Base-by-base conservation (phyloP, 257 asterid genomes). In the Knoxia roxburghii region DNA sequence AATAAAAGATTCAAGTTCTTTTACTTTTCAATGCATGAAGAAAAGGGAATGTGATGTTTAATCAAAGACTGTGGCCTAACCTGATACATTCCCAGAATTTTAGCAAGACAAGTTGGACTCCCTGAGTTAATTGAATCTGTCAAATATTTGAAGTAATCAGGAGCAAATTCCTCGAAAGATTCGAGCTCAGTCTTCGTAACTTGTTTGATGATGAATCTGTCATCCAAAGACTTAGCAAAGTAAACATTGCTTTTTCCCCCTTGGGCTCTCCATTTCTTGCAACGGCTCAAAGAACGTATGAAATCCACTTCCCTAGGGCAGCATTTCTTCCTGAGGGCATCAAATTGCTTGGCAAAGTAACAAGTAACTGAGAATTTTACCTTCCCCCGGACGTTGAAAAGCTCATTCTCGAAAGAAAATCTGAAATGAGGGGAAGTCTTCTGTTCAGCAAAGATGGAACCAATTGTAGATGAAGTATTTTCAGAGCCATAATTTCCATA, bases 191-290 rank as follows among this genome's bases (percentile, higher is more conserved):
- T 94, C 72, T 89, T 94, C 1, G 97, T 83, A 20, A 90, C 96
- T 80, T 90, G 99, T 71, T 93, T 93, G 49, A 93, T 82, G 57
- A 90, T 84, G 75, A 93, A 88, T 35, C 99, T 85, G 14, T 88
- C 99, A 69, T 93, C 97, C 46, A 84, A 77, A 4, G 97, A 83
- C 80, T 86, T 88, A 12, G 99, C 99, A 27, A 93, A 93, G 73
- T 83, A 93, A 41, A 93, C 99, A 26, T 93, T 93, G 78, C 99
- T 93, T 76, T 93, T 93, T 50, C 99, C 99, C 21, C 99, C 99
- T 76, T 93, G 97, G 1, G 97, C 97, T 40, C 92, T 80, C 99
- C 99, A 93, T 76, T 83, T 80, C 79, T 49, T 84, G 73, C 96
- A 93, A 35, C 99, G 94, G 81, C 92, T 86, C 61, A 93, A 77